Evolutionary conservation across 2,329 filamentous ascomycete genomes (phyloP), one percentile per base, ranked within the genome.

Genomic region (Penicillium digitatum): DNA sequence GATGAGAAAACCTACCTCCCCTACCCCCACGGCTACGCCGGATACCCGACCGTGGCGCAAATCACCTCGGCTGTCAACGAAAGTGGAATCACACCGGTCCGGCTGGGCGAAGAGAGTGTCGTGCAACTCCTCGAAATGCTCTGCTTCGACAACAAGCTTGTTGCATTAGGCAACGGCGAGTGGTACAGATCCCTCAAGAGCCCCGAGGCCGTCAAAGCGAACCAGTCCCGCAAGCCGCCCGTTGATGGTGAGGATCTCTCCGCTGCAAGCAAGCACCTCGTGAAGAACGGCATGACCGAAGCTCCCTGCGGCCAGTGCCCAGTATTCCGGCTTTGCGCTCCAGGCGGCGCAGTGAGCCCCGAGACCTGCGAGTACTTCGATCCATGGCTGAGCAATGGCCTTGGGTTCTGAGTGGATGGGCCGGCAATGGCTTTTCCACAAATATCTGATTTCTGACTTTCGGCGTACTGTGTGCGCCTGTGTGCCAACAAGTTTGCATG

Each of bases 341-440:
- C 95, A 57, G 91, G 90, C 7, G 93, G 93, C 0, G 90, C 91
- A 0, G 90, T 99, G 22, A 95, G 87, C 66, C 90, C 93, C 0
- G 87, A 85, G 61, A 95, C 88, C 48, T 99, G 94, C 73, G 87
- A 90, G 51, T 99, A 99, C 70, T 96, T 95, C 68, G 83, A 88
- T 60, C 83, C 86, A 49, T 99, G 94, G 94, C 74, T 96, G 43
- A 81, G 67, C 50, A 71, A 67, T 58, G 66, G 68, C 10, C 65
- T 75, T 29, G 68, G 66, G 18, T 74, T 74, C 43, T 75, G 56
- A 69, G 20, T 35, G 29, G 24, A 38, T 39, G 18, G n/a, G 26
- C 26, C 14, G 9, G 40, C 16, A 20, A 31, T 40, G n/a, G 27
- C 24, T 50, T 29, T 24, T 52, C 27, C 29, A 38, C 35, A 14